Evolutionary conservation across 23 red algal species (phyloP).

Genomic region (Pyropia yezoensis): DNA sequence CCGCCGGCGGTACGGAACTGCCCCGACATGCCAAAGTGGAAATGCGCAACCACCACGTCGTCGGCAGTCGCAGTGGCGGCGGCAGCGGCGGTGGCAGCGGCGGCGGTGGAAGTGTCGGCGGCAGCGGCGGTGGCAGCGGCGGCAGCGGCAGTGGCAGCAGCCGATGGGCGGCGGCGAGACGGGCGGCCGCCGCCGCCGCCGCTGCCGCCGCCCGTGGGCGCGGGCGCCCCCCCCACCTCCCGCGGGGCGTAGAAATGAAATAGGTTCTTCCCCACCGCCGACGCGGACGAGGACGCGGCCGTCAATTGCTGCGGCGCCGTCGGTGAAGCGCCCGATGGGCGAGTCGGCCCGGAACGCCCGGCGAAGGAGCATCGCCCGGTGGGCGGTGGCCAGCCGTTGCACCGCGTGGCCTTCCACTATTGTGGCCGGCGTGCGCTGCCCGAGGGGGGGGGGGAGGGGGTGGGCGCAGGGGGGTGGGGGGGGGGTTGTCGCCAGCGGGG

Average conservation of each 20-base stretch:
- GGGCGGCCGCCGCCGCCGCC: no score
- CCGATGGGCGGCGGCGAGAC: background rate
- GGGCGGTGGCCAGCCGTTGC: conserved; percentile 8
- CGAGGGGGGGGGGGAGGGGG: no score
- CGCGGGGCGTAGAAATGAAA: conserved; percentile 4
- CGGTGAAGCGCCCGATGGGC: conserved; percentile 15
- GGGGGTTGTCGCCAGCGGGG: no score
- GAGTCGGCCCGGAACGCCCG: conserved; percentile 1
- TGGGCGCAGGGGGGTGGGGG: no score
- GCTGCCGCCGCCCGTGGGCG: background rate
- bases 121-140: background rate
- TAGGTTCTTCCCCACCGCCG: conserved; percentile 23
- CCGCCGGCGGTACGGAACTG: background rate
- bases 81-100: background rate
- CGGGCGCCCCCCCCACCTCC: background rate
- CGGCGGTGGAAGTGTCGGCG: background rate
- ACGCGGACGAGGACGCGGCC: background rate
- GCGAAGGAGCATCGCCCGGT: conserved; percentile 9
- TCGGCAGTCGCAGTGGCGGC: background rate
- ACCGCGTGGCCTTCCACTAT: conserved; percentile 18
- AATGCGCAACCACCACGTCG: conserved; percentile 3
- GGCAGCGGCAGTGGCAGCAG: background rate
- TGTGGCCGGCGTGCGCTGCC: background rate
- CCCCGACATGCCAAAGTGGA: conserved; percentile 27
- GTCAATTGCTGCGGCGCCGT: background rate